These are phyloP conservation scores for Neurospora sp. DNA, from an alignment of 495 filamentous ascomycete genomes.

Conservation along the genomic window DNA sequence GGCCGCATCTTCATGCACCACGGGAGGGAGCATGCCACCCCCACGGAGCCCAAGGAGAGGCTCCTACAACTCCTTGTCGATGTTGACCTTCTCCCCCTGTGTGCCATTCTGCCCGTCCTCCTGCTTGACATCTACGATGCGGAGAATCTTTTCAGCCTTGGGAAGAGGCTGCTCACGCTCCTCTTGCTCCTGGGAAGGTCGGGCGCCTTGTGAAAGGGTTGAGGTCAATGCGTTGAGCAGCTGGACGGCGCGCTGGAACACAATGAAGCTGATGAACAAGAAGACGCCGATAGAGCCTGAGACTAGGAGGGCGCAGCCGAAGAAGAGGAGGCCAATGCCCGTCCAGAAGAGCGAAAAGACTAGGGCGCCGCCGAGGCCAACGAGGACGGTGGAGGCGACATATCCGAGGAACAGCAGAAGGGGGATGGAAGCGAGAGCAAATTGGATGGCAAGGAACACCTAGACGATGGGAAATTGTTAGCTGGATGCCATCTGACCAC, in stretches of 20 bases:
- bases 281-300: slow-evolving; percentile 45
- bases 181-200: neutral
- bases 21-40: neutral
- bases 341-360: slow-evolving; percentile 53
- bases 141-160: neutral
- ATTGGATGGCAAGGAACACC: neutral
- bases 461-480: neutral
- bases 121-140: neutral
- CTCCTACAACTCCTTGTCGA: neutral
- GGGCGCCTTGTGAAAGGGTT: neutral
- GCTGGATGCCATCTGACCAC: neutral
- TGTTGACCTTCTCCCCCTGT: neutral
- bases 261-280: slow-evolving; percentile 25
- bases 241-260: neutral
- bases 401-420: slow-evolving; percentile 53
- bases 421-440: slow-evolving; percentile 29
- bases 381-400: slow-evolving; percentile 41
- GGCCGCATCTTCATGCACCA: neutral
- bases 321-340: slow-evolving; percentile 50
- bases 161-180: neutral
- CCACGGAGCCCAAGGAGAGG: neutral
- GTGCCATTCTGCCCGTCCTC: neutral
- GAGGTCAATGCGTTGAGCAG: neutral
- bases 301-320: slow-evolving; percentile 53
- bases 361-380: slow-evolving; percentile 45